Evolutionary conservation across 2,329 filamentous ascomycete species (phyloP).

Genomic region (Penicillium sp.): DNA sequence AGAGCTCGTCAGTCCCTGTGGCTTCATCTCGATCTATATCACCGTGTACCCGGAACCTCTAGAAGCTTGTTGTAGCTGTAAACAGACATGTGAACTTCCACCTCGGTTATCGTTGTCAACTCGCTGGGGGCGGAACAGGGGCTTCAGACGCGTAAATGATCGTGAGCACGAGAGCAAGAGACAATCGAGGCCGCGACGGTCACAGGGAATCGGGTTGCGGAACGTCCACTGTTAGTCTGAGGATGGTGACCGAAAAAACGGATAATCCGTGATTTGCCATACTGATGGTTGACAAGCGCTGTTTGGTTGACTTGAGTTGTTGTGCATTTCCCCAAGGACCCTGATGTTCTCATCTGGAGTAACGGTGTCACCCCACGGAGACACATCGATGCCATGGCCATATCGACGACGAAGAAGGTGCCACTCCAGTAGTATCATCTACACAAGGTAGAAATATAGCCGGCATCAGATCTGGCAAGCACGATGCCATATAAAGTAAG

Average conservation of each 20-base stretch:
- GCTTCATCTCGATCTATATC: background rate
- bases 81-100: background rate
- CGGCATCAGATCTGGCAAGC: background rate
- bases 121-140: background rate
- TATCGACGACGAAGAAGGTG: background rate
- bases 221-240: background rate
- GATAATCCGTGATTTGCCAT: background rate
- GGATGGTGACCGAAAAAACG: background rate
- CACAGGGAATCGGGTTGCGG: background rate
- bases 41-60: no score
- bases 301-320: background rate
- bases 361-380: background rate
- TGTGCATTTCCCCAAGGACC: background rate
- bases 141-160: background rate
- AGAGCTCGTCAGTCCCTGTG: background rate
- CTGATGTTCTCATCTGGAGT: background rate
- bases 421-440: background rate
- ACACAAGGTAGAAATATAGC: background rate
- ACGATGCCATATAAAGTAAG: no score
- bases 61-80: background rate
- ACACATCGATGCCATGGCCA: background rate
- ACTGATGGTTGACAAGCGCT: background rate
- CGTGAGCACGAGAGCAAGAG: no score
- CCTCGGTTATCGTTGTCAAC: background rate
- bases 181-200: background rate